phyloP scores from a whole-genome alignment of 208 protist species.

The Leptomonas pyrrhocoris region DNA sequence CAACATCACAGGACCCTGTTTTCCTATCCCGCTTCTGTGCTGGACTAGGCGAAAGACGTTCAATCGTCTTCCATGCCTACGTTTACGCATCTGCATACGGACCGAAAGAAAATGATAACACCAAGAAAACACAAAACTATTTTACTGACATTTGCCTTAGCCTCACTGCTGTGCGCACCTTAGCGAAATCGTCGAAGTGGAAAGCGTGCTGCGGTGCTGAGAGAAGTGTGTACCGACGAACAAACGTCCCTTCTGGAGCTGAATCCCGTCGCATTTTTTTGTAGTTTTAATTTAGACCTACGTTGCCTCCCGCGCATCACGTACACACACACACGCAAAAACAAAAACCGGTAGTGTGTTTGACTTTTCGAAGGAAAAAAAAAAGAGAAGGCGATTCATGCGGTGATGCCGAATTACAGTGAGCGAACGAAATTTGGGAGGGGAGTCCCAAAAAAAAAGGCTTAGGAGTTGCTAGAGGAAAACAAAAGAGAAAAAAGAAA shows the following conservation, averaged over 20 bases:
- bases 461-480: too few relatives aligned
- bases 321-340: background rate
- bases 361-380: background rate
- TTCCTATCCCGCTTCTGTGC: background rate
- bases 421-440: too few relatives aligned
- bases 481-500: too few relatives aligned
- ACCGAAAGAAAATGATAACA: background rate
- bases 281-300: background rate
- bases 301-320: background rate
- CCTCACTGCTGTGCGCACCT: too few relatives aligned
- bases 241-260: background rate
- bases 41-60: too few relatives aligned
- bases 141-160: background rate
- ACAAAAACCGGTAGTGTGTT: too few relatives aligned
- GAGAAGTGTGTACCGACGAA: background rate
- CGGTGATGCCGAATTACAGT: too few relatives aligned
- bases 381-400: too few relatives aligned
- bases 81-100: too few relatives aligned
- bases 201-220: constrained; percentile 1
- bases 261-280: background rate
- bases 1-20: too few relatives aligned
- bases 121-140: constrained; percentile 2
- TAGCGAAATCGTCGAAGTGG: background rate
- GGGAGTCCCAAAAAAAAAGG: too few relatives aligned
- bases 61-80: too few relatives aligned